Base-by-base conservation (phyloP, 2,329 filamentous ascomycete genomes). In the Madurella fahalii region DNA sequence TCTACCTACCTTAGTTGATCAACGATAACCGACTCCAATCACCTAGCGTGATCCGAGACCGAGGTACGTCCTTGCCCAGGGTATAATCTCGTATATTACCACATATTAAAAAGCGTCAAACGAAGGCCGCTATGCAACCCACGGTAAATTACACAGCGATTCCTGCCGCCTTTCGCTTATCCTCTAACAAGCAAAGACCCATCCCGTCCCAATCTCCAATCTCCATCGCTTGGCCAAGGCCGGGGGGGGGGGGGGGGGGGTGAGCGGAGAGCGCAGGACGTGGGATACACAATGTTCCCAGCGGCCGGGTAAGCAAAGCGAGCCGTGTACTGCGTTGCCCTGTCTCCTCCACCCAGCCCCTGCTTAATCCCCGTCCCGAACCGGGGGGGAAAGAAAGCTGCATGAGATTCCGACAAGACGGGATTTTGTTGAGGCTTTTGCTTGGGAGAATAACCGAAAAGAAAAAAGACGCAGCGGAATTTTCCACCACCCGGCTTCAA, bases 71-170 rank as follows among this genome's bases (percentile, higher is more conserved):
- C 13, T 37, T 37, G 11, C n/a, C 47, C 45, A 47, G 50, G 54
- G 54, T 53, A 51, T 57, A 53, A 52, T 32, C 31, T 40, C 34
- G 47, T 44, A 56, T 17, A 57, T 53, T 57, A 53, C 30, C 11
- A 46, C 46, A 46, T 42, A 50, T 50, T 54, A 50, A 53, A 46
- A 39, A 42, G 50, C 40, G 8, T 31, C 31, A 37, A 37, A 12
- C 34, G 34, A 37, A 52, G n/a, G 50, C 42, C 47, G 50, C 42
- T 49, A 50, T 57, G 42, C 50, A 50, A 43, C 47, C 48, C 54
- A 32, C 25, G 31, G 41, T 25, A 40, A 46, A 47, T 45, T 40
- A 47, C 40, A 50, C 40, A 40, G 41, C 25, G 16, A 31, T 13
- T 42, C 40, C 42, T 32, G 34, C 34, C 4, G 34, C 11, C 34